Evolutionary conservation across 2,329 filamentous ascomycete species (phyloP), one percentile per base, ranked within the genome.

Genomic region (Fusarium protoensiforme): DNA sequence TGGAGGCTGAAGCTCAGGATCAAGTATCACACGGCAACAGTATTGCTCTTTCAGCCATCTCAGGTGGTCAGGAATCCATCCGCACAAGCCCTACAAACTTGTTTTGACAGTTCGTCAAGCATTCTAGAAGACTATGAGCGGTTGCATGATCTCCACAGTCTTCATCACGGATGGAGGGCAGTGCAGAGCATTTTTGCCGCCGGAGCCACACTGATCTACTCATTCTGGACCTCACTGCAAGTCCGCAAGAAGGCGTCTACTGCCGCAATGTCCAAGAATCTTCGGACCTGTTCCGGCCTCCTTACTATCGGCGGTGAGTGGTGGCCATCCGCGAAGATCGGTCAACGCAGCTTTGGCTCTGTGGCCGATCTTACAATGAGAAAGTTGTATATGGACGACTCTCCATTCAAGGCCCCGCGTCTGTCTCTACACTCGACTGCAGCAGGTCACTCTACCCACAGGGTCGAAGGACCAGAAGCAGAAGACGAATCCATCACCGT

Each of bases 301-400:
- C 76, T 84, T 4, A 82, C 79, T n/a, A 77, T 82, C 18, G 82
- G 81, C 5, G 80, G 82, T 5, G 81, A 83, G 61, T 84, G 82
- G 82, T 84, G 83, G 83, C 81, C 81, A 8, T 82, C 80, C 0
- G 80, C 80, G 20, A 80, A 78, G 14, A 80, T 70, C 8, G 79
- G 79, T 2, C 78, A 79, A 38, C 69, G 74, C 4, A 81, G 78
- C 46, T 81, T 82, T 53, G 80, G 72, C 4, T 64, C 64, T 10
- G 57, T 68, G 14, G 68, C 68, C 8, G 68, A 70, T 46, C 31
- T 70, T 9, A 70, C 68, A 16, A 67, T 70, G 27, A 61, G 65
- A 33, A 67, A 46, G 31, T 39, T 70, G 22, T 70, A 67, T 14
- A 64, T 57, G 38, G 68, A 68, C 16, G 41, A 48, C 6, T 31